A percentile compares a stretch with the other conserved stretches of the same genome.
Conservation (phyloP, 768 basidiomycete genomes). For the Favolaschia claudopus region DNA sequence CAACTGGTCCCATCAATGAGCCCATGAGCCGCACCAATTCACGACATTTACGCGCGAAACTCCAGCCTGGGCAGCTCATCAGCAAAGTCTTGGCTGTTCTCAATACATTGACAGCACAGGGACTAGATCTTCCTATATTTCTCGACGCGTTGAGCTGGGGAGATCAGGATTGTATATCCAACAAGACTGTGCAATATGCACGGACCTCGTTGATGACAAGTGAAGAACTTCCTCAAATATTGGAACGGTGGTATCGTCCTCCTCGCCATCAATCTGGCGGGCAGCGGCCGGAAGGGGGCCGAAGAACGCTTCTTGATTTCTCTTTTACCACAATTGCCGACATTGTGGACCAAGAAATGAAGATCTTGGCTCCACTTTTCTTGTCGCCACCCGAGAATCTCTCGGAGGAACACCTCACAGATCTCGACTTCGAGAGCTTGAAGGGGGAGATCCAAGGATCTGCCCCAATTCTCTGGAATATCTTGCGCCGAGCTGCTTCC, state of each 20-base stretch:
- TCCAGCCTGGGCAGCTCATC: too few species aligned
- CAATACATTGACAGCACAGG: too few species aligned
- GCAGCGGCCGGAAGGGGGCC: not conserved
- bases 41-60: too few species aligned
- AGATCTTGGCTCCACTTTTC: slow-evolving; percentile 3
- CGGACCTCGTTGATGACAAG: slow-evolving; percentile 30
- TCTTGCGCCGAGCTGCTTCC: slow-evolving; percentile 7
- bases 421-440: slow-evolving; percentile 18
- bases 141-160: slow-evolving; percentile 32
- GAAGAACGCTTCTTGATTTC: not conserved
- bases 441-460: not conserved
- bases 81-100: too few species aligned
- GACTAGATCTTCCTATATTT: too few species aligned
- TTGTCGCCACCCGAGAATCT: slow-evolving; percentile 23
- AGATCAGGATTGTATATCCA: slow-evolving; percentile 17
- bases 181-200: slow-evolving; percentile 15
- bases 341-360: slow-evolving; percentile 24
- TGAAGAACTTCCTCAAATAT: slow-evolving; percentile 27
- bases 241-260: slow-evolving; percentile 30
- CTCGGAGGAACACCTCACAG: slow-evolving; percentile 15
- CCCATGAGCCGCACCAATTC: too few species aligned
- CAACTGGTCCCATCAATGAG: too few species aligned
- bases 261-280: too few species aligned
- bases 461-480: slow-evolving; percentile 21
- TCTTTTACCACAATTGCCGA: not conserved